Evolutionary conservation across 371 early-diverging fungal genomes (phyloP), one percentile per base, ranked within the genome.

Genomic region (Mucor piriformis): DNA sequence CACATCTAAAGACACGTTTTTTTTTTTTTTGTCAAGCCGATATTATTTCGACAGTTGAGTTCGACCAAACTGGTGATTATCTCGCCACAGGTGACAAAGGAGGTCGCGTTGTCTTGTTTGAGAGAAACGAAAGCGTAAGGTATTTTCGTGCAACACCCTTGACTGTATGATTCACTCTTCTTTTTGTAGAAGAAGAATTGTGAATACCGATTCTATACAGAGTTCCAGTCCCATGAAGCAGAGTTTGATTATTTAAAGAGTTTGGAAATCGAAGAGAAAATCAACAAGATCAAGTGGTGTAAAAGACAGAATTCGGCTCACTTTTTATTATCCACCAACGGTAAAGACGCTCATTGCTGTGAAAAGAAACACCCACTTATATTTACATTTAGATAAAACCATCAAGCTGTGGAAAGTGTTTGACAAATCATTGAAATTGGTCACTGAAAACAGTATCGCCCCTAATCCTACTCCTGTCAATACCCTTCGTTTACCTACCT

Each of bases 181-280:
- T n/a, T 49, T 4, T 23, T 27, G 5, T 72, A 97, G 97, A 98
- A 98, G 85, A 94, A 96, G 76, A 92, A 93, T 20, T 97, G 97
- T 79, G 99, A 98, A 74, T 99, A 98, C 87, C 94, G 95, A 78
- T 98, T 99, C 72, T 94, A 94, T 67, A 97, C 99, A 49, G 99
- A 98, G 77, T 98, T 98, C 68, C 98, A 99, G 73, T 97, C 98
- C 50, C 99, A 99, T 79, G 95, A 97, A 74, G 94, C 98, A 32
- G 98, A 98, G 83, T 99, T 99, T 71, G 99, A 99, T 79, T 99
- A 99, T 74, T 87, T 99, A 59, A 98, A 99, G 84, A 95, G 95
- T 84, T 85, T 99, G 75, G 99, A 99, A 74, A 98, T 99, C 57
- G 96, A 98, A 72, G 99, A 99, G 69, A 98, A 98, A 77, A 99